A percentile compares a stretch with the other conserved stretches of the same genome.
These are phyloP conservation scores for Myochromella boudieri DNA, from an alignment of 768 basidiomycete species.

Conservation along the genomic window DNA sequence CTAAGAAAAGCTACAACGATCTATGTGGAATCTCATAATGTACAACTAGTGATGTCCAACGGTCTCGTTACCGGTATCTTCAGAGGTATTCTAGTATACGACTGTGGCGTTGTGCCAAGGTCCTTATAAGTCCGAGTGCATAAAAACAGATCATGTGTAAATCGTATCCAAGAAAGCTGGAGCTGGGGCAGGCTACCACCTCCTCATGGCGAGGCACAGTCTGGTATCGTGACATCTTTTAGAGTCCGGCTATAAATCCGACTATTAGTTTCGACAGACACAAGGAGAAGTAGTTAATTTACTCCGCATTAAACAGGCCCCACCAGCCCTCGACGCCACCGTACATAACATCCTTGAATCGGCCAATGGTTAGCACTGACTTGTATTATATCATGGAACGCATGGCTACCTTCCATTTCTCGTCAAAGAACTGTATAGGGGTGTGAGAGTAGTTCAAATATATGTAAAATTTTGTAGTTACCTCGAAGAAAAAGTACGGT, in stretches of 20 bases:
- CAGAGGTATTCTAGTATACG: no score
- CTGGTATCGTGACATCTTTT: slow-evolving; percentile 66
- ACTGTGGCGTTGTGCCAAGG: no score
- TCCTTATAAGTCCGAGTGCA: no score
- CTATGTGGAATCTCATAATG: no score
- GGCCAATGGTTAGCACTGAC: neutral
- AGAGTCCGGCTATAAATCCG: slow-evolving; percentile 54
- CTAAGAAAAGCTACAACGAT: no score
- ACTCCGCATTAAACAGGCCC: slow-evolving; percentile 49
- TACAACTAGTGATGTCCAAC: no score
- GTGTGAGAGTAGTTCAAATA: neutral
- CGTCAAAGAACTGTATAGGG: slow-evolving; percentile 65
- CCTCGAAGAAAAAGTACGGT: slow-evolving; percentile 87
- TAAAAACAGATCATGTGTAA: no score
- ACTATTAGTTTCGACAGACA: neutral
- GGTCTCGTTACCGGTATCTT: no score
- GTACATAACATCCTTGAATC: slow-evolving; percentile 48
- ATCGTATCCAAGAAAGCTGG: no score
- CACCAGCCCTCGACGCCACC: slow-evolving; percentile 78
- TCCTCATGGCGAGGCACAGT: slow-evolving; percentile 47
- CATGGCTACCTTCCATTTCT: slow-evolving; percentile 69
- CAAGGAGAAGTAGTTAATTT: slow-evolving; percentile 16
- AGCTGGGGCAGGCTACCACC: no score
- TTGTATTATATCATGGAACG: neutral
- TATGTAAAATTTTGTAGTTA: slow-evolving; percentile 22